phyloP scores from a whole-genome alignment of 2,329 filamentous ascomycete genomes.

The Colletotrichum nymphaeae region DNA sequence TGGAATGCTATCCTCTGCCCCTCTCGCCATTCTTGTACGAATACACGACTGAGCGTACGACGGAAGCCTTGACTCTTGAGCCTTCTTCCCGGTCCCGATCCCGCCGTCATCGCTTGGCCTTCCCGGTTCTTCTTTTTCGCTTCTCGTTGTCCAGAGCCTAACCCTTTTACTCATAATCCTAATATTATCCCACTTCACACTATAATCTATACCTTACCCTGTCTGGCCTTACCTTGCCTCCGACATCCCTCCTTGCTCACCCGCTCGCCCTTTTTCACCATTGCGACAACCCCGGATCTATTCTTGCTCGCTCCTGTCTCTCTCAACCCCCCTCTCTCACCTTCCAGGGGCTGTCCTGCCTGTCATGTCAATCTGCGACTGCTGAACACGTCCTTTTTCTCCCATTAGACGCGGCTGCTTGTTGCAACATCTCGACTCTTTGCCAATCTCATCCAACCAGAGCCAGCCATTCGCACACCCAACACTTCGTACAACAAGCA shows the following conservation, averaged over 20 bases:
- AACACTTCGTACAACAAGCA: neutral
- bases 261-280: constrained; percentile 20
- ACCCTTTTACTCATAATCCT: constrained; percentile 34
- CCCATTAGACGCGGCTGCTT: neutral
- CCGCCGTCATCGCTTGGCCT: constrained; percentile 28
- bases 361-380: constrained; percentile 31
- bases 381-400: constrained; percentile 20
- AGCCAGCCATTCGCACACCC: neutral
- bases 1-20: constrained; percentile 31
- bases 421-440: neutral
- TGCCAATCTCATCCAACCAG: constrained; percentile 10
- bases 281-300: constrained; percentile 23
- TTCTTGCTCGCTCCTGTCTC: constrained; percentile 21
- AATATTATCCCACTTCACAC: constrained; percentile 32
- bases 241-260: constrained; percentile 23
- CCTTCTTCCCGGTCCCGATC: neutral
- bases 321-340: constrained; percentile 21
- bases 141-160: constrained; percentile 13
- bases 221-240: constrained; percentile 23
- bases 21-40: constrained; percentile 4
- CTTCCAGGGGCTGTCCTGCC: constrained; percentile 31
- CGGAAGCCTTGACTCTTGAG: neutral
- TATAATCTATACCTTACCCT: constrained; percentile 33
- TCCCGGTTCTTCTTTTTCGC: constrained; percentile 23
- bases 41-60: constrained; percentile 3